Conservation (phyloP, 2,329 filamentous ascomycete genomes). For the Allantophomopsis lycopodina region DNA sequence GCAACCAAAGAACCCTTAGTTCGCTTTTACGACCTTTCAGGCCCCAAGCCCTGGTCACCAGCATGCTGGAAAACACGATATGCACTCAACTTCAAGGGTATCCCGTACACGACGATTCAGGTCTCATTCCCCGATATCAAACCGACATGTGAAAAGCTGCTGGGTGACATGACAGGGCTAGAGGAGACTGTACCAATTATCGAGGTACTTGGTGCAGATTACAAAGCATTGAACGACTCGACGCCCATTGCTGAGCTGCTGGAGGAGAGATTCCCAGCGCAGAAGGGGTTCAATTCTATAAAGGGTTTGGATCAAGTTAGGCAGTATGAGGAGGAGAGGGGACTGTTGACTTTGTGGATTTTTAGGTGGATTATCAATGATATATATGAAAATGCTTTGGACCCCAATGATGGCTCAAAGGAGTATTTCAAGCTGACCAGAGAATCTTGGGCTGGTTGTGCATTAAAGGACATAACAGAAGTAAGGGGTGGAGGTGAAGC, state of each 20-base stretch:
- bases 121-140: conserved; percentile 8
- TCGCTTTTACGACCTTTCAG: conserved; percentile 10
- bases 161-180: conserved; percentile 4
- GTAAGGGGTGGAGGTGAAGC: conserved; percentile 6
- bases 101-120: conserved; percentile 5
- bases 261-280: conserved; percentile 8
- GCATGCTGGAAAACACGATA: conserved; percentile 7
- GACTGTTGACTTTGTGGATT: neutral
- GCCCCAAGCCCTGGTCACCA: conserved; percentile 9
- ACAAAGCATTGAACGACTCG: conserved; percentile 7
- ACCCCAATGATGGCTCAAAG: conserved; percentile 6
- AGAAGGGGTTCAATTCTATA: conserved; percentile 6
- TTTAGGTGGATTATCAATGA: conserved; percentile 6
- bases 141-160: conserved; percentile 6
- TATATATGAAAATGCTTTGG: conserved; percentile 7
- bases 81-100: conserved; percentile 9
- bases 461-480: conserved; percentile 3
- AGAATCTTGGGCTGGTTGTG: conserved; percentile 2
- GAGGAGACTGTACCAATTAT: conserved; percentile 9
- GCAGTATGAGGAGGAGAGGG: conserved; percentile 3
- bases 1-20: conserved; percentile 3
- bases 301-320: conserved; percentile 4
- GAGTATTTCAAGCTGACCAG: conserved; percentile 9
- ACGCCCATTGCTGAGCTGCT: conserved; percentile 8
- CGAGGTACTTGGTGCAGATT: conserved; percentile 5